These are phyloP conservation scores for Hibiscus mutabilis DNA, from an alignment of 345 rosid genomes.

Conservation along the genomic window DNA sequence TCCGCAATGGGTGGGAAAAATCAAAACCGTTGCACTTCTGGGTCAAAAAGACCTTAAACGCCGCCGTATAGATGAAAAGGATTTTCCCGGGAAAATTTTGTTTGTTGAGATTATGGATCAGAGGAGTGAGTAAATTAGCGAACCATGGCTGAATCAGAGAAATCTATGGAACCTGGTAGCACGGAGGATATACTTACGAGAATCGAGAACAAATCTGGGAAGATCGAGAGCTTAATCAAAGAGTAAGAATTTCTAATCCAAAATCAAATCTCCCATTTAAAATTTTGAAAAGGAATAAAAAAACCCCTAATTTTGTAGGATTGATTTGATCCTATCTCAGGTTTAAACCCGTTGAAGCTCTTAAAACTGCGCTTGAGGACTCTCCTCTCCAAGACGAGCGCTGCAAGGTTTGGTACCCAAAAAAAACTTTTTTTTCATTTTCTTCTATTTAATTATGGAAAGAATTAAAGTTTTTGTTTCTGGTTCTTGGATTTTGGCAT, in stretches of 20 bases:
- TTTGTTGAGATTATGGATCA: not conserved
- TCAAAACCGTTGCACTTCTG: not conserved
- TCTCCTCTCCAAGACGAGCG: slow-evolving; percentile 84
- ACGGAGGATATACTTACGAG: slow-evolving; percentile 81
- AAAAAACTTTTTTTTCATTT: not conserved
- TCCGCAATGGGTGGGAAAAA: not conserved
- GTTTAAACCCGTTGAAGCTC: slow-evolving; percentile 66
- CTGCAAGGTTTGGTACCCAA: slow-evolving; percentile 64
- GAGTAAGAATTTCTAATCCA: slow-evolving; percentile 30
- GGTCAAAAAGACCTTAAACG: not conserved
- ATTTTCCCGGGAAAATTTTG: not conserved
- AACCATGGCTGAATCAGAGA: slow-evolving; percentile 42
- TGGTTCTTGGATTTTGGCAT: not conserved
- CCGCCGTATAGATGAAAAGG: not conserved
- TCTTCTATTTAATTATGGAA: not conserved
- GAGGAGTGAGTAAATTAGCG: not conserved
- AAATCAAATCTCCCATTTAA: not conserved
- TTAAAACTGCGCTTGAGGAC: slow-evolving; percentile 90
- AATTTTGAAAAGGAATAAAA: not conserved
- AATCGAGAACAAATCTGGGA: slow-evolving; percentile 84
- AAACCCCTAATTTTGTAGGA: not conserved
- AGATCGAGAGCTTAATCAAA: slow-evolving; percentile 85
- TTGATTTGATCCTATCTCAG: slow-evolving; percentile 13
- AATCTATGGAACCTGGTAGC: slow-evolving; percentile 65
- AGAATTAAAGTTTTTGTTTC: not conserved